Conservation (phyloP, 331 rosid species). For the Telfairia occidentalis region DNA sequence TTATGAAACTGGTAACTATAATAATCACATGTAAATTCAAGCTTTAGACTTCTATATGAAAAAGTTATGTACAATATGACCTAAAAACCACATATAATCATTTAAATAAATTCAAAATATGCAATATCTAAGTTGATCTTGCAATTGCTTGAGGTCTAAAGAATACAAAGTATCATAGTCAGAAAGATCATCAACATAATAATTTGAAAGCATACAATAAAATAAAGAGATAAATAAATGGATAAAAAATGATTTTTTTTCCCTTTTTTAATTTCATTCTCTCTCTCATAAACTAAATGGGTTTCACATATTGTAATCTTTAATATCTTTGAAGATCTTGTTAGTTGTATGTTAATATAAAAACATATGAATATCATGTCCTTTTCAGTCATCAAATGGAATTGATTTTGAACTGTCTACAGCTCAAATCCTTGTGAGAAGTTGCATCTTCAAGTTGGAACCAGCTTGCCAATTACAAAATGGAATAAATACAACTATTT, state of each 20-base stretch:
- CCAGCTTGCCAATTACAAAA: slow-evolving; percentile 5
- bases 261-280: neutral
- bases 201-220: neutral
- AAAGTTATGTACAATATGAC: neutral
- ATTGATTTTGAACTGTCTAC: neutral
- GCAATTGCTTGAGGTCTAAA: neutral
- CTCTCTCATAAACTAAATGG: neutral
- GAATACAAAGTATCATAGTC: neutral
- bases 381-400: neutral
- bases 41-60: neutral
- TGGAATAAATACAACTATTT: neutral
- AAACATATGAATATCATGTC: neutral
- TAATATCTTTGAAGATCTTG: neutral
- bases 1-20: neutral
- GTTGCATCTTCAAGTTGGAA: slow-evolving; percentile 7
- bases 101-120: neutral
- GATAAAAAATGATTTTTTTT: neutral
- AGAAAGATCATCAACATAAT: neutral
- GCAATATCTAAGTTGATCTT: neutral
- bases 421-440: slow-evolving; percentile 4
- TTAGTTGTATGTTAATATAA: neutral
- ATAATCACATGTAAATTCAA: neutral
- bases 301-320: neutral
- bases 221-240: neutral
- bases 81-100: neutral